Evolutionary conservation across 139 green algal genomes (phyloP), one percentile per base, ranked within the genome.

Genomic region (Chlamydomonas sp.): DNA sequence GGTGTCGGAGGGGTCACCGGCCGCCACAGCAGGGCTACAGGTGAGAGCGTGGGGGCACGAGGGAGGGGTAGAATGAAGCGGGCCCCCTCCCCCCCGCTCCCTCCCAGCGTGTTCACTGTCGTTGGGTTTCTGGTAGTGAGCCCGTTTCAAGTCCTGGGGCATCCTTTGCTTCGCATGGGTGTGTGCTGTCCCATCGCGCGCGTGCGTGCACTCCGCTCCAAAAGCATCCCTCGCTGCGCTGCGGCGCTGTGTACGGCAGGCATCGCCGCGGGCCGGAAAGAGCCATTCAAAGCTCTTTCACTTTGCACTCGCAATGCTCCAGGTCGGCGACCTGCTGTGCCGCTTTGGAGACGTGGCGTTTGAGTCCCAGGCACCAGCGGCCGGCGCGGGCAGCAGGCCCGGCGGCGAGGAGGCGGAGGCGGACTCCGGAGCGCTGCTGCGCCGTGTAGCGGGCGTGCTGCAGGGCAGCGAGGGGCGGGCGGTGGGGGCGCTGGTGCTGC

Each of bases 401-500:
- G 66, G 2, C 5, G 63, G 12, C 3, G 31, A 8, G 49, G 79
- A 8, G 1, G 69, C 14, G 16, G 18, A 49, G 17, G 69, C 17
- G 5, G 18, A 12, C 12, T 68, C 18, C 5, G 9, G 31, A 5
- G 16, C 73, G n/a, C 74, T 90, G 75, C 71, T 92, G 72, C 88
- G 88, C 80, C 67, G 68, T 3, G 88, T 93, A 72, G 90, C 90
- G 0, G 59, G 58, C 16, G 82, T 87, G 73, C 83, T 95, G 63
- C 76, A 88, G 62, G 69, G 64, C 12, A 91, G 83, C 82, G 92
- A 97, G 77, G 92, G 89, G 9, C 64, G 72, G 14, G 73, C 81
- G 6, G 91, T 98, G 63, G 66, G 77, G 14, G 76, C 92, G n/a
- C 31, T 90, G n/a, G 88, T 98, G n/a, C 78, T 97, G 78, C 83